Percentiles rank a stretch among this genome's conserved stretches.
Evolutionary conservation across 2,329 filamentous ascomycete genomes (phyloP).

Genomic region (Colletotrichum tropicale): DNA sequence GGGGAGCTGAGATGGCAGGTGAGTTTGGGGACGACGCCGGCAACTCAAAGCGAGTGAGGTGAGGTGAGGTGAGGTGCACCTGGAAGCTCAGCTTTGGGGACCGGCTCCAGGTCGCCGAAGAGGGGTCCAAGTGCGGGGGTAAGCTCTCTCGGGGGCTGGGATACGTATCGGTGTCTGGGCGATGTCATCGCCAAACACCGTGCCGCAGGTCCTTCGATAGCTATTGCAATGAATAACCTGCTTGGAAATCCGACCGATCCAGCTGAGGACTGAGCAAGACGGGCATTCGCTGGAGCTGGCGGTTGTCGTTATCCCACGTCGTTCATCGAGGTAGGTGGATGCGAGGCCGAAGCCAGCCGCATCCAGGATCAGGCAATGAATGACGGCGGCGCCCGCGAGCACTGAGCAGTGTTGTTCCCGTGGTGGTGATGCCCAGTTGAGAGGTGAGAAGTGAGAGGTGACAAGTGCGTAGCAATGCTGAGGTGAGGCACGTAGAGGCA

Average conservation of each 20-base stretch:
- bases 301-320: background rate
- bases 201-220: background rate
- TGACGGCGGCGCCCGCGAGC: background rate
- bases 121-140: background rate
- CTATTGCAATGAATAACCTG: background rate
- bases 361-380: conserved; percentile 3
- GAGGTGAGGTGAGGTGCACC: background rate
- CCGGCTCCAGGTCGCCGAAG: background rate
- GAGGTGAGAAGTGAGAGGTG: conserved; percentile 6
- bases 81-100: background rate
- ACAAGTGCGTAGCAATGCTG: background rate
- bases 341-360: conserved; percentile 16
- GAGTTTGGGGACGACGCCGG: background rate
- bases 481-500: background rate
- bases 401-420: background rate
- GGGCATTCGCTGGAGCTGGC: background rate
- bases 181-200: background rate
- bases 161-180: background rate
- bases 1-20: background rate
- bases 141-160: background rate
- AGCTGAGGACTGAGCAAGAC: background rate
- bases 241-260: background rate
- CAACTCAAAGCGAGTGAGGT: background rate
- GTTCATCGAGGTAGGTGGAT: background rate
- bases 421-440: background rate